Evolutionary conservation across 1,139 yeast genomes (phyloP).

Genomic region (Martiniozyma asiatica): DNA sequence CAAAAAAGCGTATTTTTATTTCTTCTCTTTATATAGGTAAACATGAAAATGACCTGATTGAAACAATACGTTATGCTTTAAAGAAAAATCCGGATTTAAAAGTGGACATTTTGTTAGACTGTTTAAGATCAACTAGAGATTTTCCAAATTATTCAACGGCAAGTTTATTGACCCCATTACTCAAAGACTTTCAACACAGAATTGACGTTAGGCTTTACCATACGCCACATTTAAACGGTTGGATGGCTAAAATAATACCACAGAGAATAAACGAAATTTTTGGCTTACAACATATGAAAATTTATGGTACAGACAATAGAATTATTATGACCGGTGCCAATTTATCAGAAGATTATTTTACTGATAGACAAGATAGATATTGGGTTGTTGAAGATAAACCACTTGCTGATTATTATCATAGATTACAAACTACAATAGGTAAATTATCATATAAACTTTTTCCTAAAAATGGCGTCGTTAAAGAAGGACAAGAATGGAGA

Average conservation of each 20-base stretch:
- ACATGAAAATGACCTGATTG: constrained; percentile 60
- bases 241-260: constrained; percentile 57
- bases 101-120: constrained; percentile 73
- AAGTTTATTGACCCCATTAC: constrained; percentile 54
- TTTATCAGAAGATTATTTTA: constrained; percentile 79
- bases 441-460: constrained; percentile 59
- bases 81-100: constrained; percentile 43
- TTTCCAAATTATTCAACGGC: constrained; percentile 76
- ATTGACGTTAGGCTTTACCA: constrained; percentile 79
- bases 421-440: constrained; percentile 54
- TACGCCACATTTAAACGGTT: constrained; percentile 74
- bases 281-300: constrained; percentile 95
- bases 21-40: constrained; percentile 85
- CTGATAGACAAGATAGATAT: constrained; percentile 93
- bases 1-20: constrained; percentile 57
- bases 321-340: constrained; percentile 87
- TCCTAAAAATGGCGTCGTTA: constrained; percentile 30
- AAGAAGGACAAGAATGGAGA: constrained; percentile 42
- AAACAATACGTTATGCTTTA: constrained; percentile 50
- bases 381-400: constrained; percentile 48
- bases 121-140: constrained; percentile 87
- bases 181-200: constrained; percentile 47
- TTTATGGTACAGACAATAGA: constrained; percentile 90
- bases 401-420: constrained; percentile 62
- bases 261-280: constrained; percentile 79